Conservation (phyloP, 306 rosid species). For the Pyrus bretschneideri region DNA sequence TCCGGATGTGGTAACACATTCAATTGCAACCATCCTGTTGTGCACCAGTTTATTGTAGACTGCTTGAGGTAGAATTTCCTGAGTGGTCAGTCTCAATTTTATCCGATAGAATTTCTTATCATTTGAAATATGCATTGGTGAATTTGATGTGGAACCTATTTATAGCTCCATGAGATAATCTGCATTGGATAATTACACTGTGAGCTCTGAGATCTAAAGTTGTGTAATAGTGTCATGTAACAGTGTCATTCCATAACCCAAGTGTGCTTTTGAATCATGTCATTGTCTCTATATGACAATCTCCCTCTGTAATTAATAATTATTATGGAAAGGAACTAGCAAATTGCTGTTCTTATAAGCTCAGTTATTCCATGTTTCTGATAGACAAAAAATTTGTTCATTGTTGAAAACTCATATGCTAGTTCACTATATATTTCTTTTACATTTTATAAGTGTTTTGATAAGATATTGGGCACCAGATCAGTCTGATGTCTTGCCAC, state of each 20-base stretch:
- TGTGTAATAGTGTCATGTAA: background rate
- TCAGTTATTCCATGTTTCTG: background rate
- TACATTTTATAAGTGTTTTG: background rate
- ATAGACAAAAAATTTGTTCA: background rate
- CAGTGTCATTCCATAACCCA: background rate
- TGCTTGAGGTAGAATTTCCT: slow-evolving; percentile 63
- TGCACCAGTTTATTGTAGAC: slow-evolving; percentile 75
- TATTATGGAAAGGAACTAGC: background rate
- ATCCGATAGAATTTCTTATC: background rate
- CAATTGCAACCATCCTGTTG: slow-evolving; percentile 94
- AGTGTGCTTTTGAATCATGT: background rate
- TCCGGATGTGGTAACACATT: slow-evolving; percentile 98
- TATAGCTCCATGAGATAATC: background rate
- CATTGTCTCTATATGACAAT: background rate
- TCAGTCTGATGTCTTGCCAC: background rate
- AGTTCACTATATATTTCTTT: background rate
- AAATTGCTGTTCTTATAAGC: background rate
- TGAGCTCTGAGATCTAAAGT: background rate
- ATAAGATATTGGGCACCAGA: background rate
- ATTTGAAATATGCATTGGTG: background rate
- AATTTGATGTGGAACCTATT: background rate
- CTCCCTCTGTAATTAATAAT: background rate
- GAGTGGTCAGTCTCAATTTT: background rate
- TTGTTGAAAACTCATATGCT: background rate
- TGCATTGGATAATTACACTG: background rate